phyloP scores from a whole-genome alignment of 805 yeast species.

The Ogataea neopini region DNA sequence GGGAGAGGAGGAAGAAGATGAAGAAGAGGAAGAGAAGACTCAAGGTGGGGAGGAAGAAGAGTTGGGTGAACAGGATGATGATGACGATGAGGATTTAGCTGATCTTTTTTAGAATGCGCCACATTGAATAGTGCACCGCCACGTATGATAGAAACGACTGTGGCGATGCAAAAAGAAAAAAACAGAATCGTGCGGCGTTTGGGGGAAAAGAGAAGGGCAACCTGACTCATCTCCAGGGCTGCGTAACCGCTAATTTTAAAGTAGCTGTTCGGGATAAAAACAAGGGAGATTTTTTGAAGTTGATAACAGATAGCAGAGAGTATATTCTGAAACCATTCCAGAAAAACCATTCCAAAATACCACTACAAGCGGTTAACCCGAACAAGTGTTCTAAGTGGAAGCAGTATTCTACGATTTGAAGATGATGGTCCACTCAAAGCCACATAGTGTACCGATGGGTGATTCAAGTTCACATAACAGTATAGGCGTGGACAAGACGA shows the following conservation, averaged over 20 bases:
- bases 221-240: background rate
- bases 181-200: background rate
- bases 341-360: no score
- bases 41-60: constrained; percentile 30
- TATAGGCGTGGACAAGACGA: constrained; percentile 6
- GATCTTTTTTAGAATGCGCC: constrained; percentile 25
- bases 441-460: constrained; percentile 24
- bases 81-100: constrained; percentile 33
- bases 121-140: background rate
- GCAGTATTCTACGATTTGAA: constrained; percentile 1
- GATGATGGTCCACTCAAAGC: constrained; percentile 28
- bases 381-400: background rate
- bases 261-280: background rate
- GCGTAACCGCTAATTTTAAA: background rate
- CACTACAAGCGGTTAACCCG: no score
- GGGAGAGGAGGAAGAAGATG: constrained; percentile 21
- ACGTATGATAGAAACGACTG: no score
- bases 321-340: background rate
- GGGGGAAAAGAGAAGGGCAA: no score
- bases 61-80: constrained; percentile 31
- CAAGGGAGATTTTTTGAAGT: background rate
- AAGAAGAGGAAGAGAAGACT: constrained; percentile 21
- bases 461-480: constrained; percentile 10
- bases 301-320: constrained; percentile 1
- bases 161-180: background rate